Conservation (phyloP, 2,329 filamentous ascomycete genomes). For the Alternaria triticimaculans region DNA sequence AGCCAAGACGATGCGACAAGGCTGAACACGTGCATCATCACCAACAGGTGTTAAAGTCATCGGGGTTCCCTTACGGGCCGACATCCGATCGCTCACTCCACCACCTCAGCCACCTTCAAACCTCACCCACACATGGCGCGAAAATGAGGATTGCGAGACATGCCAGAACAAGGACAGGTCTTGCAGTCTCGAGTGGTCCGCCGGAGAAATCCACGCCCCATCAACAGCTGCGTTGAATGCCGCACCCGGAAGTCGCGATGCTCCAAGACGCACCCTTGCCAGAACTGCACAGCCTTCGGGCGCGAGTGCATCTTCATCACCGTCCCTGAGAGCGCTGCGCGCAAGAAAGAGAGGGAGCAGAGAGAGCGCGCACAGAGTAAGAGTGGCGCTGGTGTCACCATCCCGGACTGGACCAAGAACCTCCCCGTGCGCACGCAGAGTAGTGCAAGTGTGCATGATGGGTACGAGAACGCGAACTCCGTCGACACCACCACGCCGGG, state of each 20-base stretch:
- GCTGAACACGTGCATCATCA: constrained; percentile 24
- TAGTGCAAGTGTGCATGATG: constrained; percentile 32
- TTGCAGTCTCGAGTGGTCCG: constrained; percentile 49
- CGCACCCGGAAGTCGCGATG: constrained; percentile 48
- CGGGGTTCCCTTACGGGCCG: constrained; percentile 23
- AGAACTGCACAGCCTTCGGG: constrained; percentile 50
- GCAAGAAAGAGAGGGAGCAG: constrained; percentile 47
- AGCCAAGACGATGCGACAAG: constrained; percentile 17
- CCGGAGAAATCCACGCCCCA: constrained; percentile 48
- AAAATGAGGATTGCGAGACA: constrained; percentile 42
- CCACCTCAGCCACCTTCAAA: constrained; percentile 22
- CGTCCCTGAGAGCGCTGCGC: constrained; percentile 46
- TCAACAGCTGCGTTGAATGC: constrained; percentile 50
- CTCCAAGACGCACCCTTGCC: constrained; percentile 49
- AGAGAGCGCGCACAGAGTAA: constrained; percentile 37
- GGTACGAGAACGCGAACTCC: constrained; percentile 37
- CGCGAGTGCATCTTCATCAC: constrained; percentile 50
- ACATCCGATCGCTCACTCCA: constrained; percentile 23
- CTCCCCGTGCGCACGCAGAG: constrained; percentile 44
- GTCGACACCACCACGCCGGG: constrained; percentile 45
- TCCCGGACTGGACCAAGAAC: constrained; percentile 46
- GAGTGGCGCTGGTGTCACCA: constrained; percentile 34
- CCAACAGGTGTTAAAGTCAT: constrained; percentile 10
- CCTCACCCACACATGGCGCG: constrained; percentile 36
- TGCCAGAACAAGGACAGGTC: constrained; percentile 47